These are phyloP conservation scores for Diaporthe batatas DNA, from an alignment of 2,329 filamentous ascomycete genomes.

Conservation along the genomic window DNA sequence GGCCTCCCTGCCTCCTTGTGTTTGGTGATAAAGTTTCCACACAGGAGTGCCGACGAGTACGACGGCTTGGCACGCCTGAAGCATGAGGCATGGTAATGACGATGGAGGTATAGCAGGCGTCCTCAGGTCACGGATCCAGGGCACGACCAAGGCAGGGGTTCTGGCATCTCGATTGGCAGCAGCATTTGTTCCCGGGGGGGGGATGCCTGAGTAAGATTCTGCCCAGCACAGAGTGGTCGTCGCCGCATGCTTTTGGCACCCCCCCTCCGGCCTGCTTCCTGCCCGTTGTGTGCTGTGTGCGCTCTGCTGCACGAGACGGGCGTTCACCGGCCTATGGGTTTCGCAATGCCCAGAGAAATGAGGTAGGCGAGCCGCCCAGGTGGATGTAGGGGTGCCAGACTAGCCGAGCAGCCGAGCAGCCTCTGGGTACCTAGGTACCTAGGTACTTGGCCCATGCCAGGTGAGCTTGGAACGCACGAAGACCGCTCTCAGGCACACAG, in stretches of 20 bases:
- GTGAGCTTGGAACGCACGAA: conserved; percentile 17
- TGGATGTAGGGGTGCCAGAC: conserved; percentile 6
- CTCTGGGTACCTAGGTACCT: too few relatives aligned
- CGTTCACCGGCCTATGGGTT: conserved; percentile 18
- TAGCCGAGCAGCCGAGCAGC: neutral
- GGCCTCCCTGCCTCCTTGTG: neutral
- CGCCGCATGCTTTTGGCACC: conserved; percentile 17
- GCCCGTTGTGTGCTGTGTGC: neutral
- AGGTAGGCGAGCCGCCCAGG: conserved; percentile 19
- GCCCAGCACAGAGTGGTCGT: conserved; percentile 3
- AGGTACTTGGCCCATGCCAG: neutral
- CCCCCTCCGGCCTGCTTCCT: conserved; percentile 4
- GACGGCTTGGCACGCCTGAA: conserved; percentile 31
- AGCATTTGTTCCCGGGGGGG: neutral
- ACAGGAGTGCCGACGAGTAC: conserved; percentile 16
- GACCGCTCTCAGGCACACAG: neutral
- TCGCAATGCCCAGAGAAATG: conserved; percentile 11
- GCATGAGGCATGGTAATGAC: conserved; percentile 19
- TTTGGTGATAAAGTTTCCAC: conserved; percentile 9
- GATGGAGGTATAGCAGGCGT: conserved; percentile 12
- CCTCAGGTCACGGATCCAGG: conserved; percentile 26
- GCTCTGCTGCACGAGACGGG: conserved; percentile 22
- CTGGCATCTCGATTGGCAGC: conserved; percentile 22
- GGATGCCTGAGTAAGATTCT: conserved; percentile 1
- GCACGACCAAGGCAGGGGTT: conserved; percentile 3